A percentile compares a stretch with the other conserved stretches of the same genome.
Conservation (phyloP, 192 early-diverging fungal species). For the Umbelopsis ramanniana region DNA sequence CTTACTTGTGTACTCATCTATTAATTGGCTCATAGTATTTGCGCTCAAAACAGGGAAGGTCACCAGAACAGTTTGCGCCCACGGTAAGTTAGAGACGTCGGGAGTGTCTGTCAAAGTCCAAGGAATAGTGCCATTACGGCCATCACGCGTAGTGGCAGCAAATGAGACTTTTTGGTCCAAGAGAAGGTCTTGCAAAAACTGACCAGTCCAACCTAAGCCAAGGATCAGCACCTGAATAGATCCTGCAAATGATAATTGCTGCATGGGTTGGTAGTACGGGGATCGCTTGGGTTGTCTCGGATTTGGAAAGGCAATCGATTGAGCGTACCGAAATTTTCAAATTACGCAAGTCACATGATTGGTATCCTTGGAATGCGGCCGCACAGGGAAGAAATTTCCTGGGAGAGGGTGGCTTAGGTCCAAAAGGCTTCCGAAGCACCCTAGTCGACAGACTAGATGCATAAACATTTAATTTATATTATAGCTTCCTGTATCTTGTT, state of each 20-base stretch:
- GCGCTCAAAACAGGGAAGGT: slow-evolving; percentile 60
- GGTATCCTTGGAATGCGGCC: no score
- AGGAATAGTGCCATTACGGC: slow-evolving; percentile 54
- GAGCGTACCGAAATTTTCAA: no score
- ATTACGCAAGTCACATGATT: no score
- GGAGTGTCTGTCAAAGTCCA: slow-evolving; percentile 49
- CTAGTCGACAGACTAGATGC: no score
- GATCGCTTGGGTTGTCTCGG: neutral
- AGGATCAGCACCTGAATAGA: slow-evolving; percentile 37
- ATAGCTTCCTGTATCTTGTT: no score
- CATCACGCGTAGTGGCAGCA: slow-evolving; percentile 45
- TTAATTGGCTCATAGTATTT: slow-evolving; percentile 32
- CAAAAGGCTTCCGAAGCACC: no score
- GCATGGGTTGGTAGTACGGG: neutral
- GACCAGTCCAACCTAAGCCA: slow-evolving; percentile 39
- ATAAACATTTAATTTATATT: no score
- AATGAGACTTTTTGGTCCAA: slow-evolving; percentile 7
- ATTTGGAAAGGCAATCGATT: no score
- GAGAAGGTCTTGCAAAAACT: slow-evolving; percentile 29
- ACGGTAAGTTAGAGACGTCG: slow-evolving; percentile 49
- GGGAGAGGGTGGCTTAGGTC: no score
- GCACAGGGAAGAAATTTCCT: no score
- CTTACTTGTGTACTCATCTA: slow-evolving; percentile 38
- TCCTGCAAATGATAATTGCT: slow-evolving; percentile 2
- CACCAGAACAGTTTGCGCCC: slow-evolving; percentile 53